A percentile compares a stretch with the other conserved stretches of the same genome.
phyloP scores from a whole-genome alignment of 2,329 filamentous ascomycete species.

The Exophiala aquamarina region DNA sequence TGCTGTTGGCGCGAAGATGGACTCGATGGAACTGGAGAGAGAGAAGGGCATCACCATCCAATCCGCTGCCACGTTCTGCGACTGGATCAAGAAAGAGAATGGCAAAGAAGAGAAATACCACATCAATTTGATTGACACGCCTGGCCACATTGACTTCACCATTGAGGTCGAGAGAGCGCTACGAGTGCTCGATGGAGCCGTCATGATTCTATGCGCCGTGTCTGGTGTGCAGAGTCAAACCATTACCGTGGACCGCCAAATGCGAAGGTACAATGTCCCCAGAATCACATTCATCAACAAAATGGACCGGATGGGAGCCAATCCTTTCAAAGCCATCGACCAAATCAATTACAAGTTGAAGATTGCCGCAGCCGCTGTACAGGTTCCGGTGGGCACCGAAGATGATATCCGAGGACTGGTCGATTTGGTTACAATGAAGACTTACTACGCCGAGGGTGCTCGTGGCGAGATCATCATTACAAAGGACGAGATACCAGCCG shows the following conservation, averaged over 20 bases:
- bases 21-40: slow-evolving; percentile 97
- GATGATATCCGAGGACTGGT: slow-evolving; percentile 91
- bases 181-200: slow-evolving; percentile 90
- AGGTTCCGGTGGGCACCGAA: slow-evolving; percentile 90
- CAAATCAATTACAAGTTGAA: slow-evolving; percentile 97
- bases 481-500: slow-evolving; percentile 78
- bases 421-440: slow-evolving; percentile 87
- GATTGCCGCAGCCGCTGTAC: slow-evolving; percentile 86
- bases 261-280: slow-evolving; percentile 97
- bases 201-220: slow-evolving; percentile 98
- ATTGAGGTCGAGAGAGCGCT: slow-evolving; percentile 97
- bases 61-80: slow-evolving; percentile 94
- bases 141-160: slow-evolving; percentile 98
- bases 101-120: slow-evolving; percentile 90
- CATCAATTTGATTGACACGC: slow-evolving; percentile 97
- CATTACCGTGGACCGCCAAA: slow-evolving; percentile 96
- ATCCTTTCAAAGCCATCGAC: slow-evolving; percentile 95
- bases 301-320: slow-evolving; percentile 98
- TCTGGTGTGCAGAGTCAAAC: slow-evolving; percentile 97
- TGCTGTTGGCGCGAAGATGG: slow-evolving; percentile 97
- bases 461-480: slow-evolving; percentile 74
- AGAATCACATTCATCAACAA: slow-evolving; percentile 98
- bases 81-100: slow-evolving; percentile 87
- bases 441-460: slow-evolving; percentile 86
- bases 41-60: slow-evolving; percentile 99